Percentiles rank a stretch among this genome's conserved stretches.
These are phyloP conservation scores for Trichophyton benhamiae DNA, from an alignment of 2,329 filamentous ascomycete species.

Conservation along the genomic window DNA sequence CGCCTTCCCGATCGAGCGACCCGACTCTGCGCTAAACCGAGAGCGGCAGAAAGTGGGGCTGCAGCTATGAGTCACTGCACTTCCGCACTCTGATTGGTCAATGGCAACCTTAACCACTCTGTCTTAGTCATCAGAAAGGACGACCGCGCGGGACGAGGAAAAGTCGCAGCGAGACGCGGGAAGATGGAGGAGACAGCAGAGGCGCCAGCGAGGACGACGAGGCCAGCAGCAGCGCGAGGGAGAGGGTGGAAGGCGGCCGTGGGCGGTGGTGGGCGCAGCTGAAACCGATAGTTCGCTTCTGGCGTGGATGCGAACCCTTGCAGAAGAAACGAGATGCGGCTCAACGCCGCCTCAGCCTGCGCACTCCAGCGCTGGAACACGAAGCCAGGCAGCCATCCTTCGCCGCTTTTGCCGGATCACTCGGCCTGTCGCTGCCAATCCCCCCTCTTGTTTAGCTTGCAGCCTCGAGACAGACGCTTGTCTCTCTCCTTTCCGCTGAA, in stretches of 20 bases:
- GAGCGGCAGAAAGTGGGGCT: constrained; percentile 9
- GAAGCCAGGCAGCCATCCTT: background rate
- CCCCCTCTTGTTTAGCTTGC: no score
- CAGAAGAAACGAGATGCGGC: background rate
- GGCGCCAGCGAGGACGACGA: background rate
- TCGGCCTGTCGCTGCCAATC: background rate
- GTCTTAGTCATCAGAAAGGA: background rate
- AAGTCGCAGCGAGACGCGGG: background rate
- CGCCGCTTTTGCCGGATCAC: background rate
- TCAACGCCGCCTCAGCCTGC: background rate
- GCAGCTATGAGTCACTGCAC: constrained; percentile 25
- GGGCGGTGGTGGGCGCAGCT: background rate
- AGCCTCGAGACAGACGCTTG: no score
- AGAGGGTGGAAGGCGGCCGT: background rate
- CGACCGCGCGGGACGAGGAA: background rate
- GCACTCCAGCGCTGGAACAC: background rate
- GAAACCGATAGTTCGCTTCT: background rate
- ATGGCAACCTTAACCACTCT: background rate
- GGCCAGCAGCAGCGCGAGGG: background rate
- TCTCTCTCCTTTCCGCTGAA: no score
- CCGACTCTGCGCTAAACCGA: constrained; percentile 13
- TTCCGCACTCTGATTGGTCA: constrained; percentile 18
- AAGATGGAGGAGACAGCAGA: background rate
- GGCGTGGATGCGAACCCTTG: background rate
- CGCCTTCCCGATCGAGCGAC: constrained; percentile 19